Evolutionary conservation across 164 flowering plant genomes (phyloP).

Genomic region (Tinospora cordifolia): DNA sequence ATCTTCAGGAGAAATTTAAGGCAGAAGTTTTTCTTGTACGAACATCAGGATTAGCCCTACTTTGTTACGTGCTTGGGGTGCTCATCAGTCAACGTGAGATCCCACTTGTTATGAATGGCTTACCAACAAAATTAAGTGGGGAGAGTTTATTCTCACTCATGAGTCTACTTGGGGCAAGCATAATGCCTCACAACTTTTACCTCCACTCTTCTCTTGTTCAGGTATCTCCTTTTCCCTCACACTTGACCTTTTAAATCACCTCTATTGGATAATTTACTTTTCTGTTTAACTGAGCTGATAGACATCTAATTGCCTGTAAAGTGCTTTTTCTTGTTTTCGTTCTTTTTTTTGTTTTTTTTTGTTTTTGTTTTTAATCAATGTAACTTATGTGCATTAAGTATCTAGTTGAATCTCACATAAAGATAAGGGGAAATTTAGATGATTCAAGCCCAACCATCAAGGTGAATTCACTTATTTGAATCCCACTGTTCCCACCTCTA

Average conservation of each 20-base stretch:
- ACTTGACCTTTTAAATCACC: not conserved
- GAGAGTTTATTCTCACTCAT: slow-evolving; percentile 70
- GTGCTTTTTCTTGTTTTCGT: not conserved
- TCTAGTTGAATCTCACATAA: too few relatives aligned
- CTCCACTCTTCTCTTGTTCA: slow-evolving; percentile 81
- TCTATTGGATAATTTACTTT: not conserved
- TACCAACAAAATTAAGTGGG: slow-evolving; percentile 47
- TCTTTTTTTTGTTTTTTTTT: not conserved
- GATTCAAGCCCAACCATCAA: too few relatives aligned
- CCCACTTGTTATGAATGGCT: slow-evolving; percentile 47
- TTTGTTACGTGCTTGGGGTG: slow-evolving; percentile 52
- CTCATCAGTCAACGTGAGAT: slow-evolving; percentile 60
- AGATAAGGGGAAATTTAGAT: too few relatives aligned
- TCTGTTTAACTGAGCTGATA: not conserved
- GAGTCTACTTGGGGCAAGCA: slow-evolving; percentile 88
- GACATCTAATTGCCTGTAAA: not conserved
- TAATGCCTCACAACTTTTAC: slow-evolving; percentile 92
- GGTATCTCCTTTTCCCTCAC: slow-evolving; percentile 29
- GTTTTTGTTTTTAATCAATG: not conserved
- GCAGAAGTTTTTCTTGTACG: slow-evolving; percentile 37
- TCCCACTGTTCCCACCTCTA: too few relatives aligned
- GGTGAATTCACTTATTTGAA: too few relatives aligned
- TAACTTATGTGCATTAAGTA: too few relatives aligned
- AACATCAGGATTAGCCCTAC: slow-evolving; percentile 39
- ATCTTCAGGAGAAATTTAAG: slow-evolving; percentile 47